phyloP scores from a whole-genome alignment of 441 rosid genomes.

The Viola pubescens region DNA sequence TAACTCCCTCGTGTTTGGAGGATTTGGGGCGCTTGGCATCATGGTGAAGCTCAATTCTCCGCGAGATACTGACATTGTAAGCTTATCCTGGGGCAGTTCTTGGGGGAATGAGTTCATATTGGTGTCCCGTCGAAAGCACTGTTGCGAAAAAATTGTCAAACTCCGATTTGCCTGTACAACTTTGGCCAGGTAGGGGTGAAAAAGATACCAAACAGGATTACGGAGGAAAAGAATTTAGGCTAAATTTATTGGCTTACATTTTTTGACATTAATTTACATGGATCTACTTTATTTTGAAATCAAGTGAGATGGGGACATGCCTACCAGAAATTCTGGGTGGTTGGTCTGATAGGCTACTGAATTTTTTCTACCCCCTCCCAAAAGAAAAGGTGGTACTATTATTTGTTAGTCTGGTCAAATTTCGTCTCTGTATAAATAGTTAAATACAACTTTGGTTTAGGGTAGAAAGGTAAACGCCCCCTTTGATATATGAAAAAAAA shows the following conservation, averaged over 20 bases:
- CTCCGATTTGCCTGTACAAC: background rate
- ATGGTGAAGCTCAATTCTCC: background rate
- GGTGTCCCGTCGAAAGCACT: background rate
- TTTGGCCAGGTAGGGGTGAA: background rate
- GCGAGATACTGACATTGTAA: background rate
- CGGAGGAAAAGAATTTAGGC: background rate
- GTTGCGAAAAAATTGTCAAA: too few species aligned
- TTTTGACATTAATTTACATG: background rate
- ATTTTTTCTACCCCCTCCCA: too few species aligned
- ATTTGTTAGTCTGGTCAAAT: too few species aligned
- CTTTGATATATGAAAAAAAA: too few species aligned
- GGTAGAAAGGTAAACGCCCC: too few species aligned
- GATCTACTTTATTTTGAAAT: background rate
- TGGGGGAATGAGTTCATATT: background rate
- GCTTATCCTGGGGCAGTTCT: conserved; percentile 1
- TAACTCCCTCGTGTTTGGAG: background rate
- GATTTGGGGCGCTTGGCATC: background rate
- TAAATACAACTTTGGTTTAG: too few species aligned
- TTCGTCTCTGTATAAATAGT: too few species aligned
- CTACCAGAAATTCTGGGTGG: background rate
- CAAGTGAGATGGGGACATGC: background rate
- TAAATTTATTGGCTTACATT: background rate
- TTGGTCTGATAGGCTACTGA: background rate
- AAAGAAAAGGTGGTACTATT: too few species aligned
- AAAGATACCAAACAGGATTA: background rate